Base-by-base conservation (phyloP, 1,139 yeast genomes). In the Debaryomycetaceae sp. region DNA sequence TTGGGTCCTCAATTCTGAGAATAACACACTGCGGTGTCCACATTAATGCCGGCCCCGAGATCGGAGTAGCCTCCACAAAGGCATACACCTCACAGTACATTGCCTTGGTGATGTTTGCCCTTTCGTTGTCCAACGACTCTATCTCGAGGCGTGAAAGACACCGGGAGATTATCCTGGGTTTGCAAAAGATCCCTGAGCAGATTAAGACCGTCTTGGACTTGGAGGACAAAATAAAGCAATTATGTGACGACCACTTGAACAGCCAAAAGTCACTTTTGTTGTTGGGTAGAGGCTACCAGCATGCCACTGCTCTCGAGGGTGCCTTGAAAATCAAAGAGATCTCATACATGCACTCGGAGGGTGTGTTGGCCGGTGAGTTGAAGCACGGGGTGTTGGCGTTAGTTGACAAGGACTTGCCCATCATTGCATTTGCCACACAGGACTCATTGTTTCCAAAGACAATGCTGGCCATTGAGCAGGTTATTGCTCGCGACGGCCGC, bases 61-160 rank as follows among this genome's bases (percentile, higher is more conserved):
- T 93, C 45, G 98, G 98, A 58, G 99, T 93, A 48, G 99, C 98
- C 9, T 88, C 97, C n/a, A 93, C 99, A 31, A 93, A 93, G 66
- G 98, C 98, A 17, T 93, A 93, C 65, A 91, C 99, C 12, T 93
- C 98, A 16, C 99, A 93, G 62, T 93, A 81, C 59, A 88, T 93
- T 61, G 98, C 98, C 1, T 71, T 93, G 46, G 96, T 91, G 5
- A 86, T 93, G 96, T 75, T 91, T 67, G 98, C 98, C 1, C 74
- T 93, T 38, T 86, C 93, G 14, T 73, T 93, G 45, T 83, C 96
- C 8, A 95, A 88, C 53, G 97, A 93, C 59, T 77, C 94, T 35
- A 75, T 88, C 34, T 83, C 95, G 25, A 78, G 74, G 62, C 56
- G 67, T 27, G 68, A 65, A 30, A 85, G 98, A 60, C 93, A 91